phyloP scores from a whole-genome alignment of 164 flowering plant genomes.

The Echeveria elegans region DNA sequence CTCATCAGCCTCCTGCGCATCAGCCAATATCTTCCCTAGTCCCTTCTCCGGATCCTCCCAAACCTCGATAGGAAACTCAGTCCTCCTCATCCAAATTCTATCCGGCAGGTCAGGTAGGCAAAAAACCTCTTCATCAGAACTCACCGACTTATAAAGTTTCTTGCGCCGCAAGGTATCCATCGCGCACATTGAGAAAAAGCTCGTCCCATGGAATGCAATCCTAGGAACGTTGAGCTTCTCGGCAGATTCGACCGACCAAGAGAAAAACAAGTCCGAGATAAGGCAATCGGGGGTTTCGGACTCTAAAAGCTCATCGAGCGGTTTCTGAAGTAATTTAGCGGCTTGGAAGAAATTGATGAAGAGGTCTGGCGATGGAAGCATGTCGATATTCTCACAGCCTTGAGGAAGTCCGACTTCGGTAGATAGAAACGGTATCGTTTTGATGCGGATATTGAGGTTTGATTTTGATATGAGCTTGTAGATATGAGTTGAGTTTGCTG shows the following conservation, averaged over 20 bases:
- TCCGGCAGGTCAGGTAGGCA: constrained; percentile 43
- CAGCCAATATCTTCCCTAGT: too few species aligned
- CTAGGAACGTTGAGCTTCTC: constrained; percentile 35
- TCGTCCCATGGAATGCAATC: constrained; percentile 23
- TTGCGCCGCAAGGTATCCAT: too few species aligned
- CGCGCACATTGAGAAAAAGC: too few species aligned
- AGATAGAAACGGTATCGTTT: constrained; percentile 21
- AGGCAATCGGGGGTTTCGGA: constrained; percentile 31
- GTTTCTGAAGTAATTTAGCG: constrained; percentile 16
- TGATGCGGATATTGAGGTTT: constrained; percentile 17
- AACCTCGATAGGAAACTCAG: too few species aligned
- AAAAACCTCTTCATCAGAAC: constrained; percentile 24
- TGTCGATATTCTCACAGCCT: constrained; percentile 24
- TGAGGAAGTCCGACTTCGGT: constrained; percentile 29
- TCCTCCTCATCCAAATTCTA: constrained; percentile 12
- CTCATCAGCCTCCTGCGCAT: too few species aligned
- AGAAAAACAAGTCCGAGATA: constrained; percentile 41
- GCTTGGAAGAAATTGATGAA: constrained; percentile 22
- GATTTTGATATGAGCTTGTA: constrained; percentile 13
- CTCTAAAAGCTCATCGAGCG: constrained; percentile 25
- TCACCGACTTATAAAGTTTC: too few species aligned
- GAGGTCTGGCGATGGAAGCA: constrained; percentile 3
- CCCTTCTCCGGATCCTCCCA: too few species aligned
- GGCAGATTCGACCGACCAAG: constrained; percentile 43
- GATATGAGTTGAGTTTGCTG: constrained; percentile 18